A percentile compares a stretch with the other conserved stretches of the same genome.
Conservation (phyloP, 2,329 filamentous ascomycete genomes). For the Botrytis sinoallii region DNA sequence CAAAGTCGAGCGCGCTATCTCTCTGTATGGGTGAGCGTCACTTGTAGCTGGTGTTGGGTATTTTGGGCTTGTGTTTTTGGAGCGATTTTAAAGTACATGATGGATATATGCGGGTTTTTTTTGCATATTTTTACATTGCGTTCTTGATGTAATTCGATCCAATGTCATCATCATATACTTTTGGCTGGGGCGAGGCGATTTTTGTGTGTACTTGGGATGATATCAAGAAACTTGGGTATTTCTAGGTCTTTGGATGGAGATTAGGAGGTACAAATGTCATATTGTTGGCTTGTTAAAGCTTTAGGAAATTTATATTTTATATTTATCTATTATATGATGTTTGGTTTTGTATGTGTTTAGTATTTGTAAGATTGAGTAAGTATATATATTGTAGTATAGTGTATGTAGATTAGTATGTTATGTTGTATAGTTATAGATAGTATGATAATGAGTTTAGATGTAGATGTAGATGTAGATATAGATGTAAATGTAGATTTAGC, state of each 20-base stretch:
- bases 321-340: not conserved
- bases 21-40: conserved; percentile 33
- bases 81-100: conserved; percentile 27
- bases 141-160: conserved; percentile 22
- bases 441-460: not conserved
- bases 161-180: conserved; percentile 22
- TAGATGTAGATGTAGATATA: too few species aligned
- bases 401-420: not conserved
- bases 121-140: conserved; percentile 31
- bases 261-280: conserved; percentile 16
- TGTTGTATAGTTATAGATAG: not conserved
- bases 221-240: conserved; percentile 19
- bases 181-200: conserved; percentile 20
- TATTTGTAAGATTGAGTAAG: not conserved
- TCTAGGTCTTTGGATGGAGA: conserved; percentile 13
- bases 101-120: conserved; percentile 28
- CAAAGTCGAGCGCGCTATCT: conserved; percentile 29
- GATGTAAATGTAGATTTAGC: too few species aligned
- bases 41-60: conserved; percentile 19
- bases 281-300: not conserved
- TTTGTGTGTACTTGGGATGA: conserved; percentile 20
- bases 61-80: conserved; percentile 28
- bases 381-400: not conserved
- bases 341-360: not conserved
- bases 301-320: not conserved